Base-by-base conservation (phyloP, 768 basidiomycete species). In the Xerocomus brunneocitrinus region DNA sequence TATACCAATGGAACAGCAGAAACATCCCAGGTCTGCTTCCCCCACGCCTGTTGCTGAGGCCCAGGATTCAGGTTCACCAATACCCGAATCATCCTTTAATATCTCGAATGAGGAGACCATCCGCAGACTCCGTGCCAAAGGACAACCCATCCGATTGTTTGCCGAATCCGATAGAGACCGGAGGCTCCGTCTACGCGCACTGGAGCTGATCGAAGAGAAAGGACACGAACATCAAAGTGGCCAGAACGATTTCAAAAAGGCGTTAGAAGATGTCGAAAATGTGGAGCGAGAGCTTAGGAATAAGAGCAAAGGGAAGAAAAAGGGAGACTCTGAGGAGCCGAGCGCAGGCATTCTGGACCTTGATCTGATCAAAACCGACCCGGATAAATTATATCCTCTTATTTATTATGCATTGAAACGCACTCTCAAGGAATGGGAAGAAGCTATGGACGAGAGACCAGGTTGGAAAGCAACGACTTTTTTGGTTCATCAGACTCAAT, bases 361-460 rank as follows among this genome's bases (percentile, higher is more conserved):
- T 28, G 75, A 68, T 6, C 77, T 98, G 55, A 68, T 98, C 64
- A 95, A 93, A 77, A 83, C 82, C 16, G 91, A 98, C 68, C 90
- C 93, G 7, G 91, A 95, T 75, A 97, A 91, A 71, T 74, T 98
- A 28, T 98, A 99, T 66, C 97, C 97, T 0, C 76, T 98, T 62
- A 98, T 99, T 47, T 99, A 99, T 66, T 93, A 94, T 67, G 91
- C 94, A 2, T 74, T 98, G 53, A 98, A 98, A 76, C 79, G 87
- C 57, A 87, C 85, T 5, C 76, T 98, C 48, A 93, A 93, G 62
- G 97, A 99, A 65, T 99, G 97, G 97, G 95, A 85, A 59, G 87
- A 93, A 61, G 89, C 89, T 44, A 88, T 99, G 88, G 91, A 90
- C 50, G 89, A 91, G 56, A 79, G 97, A 63, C 93, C 93, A 62